These are phyloP conservation scores for Boletus barrowsii DNA, from an alignment of 768 basidiomycete genomes.

Conservation along the genomic window DNA sequence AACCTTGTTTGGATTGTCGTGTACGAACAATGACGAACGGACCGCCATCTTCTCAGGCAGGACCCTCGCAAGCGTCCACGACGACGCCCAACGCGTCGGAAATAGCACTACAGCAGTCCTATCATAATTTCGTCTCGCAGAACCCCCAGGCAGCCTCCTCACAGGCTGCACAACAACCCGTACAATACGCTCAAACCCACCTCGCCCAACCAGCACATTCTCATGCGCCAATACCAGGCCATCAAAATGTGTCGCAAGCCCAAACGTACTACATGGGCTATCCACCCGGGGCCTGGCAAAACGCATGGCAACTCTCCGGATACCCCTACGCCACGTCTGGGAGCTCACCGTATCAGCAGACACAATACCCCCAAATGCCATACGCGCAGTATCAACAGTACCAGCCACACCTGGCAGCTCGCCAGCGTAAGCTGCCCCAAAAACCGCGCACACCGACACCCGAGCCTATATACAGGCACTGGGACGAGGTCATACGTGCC, in stretches of 20 bases:
- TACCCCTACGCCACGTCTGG: slow-evolving; percentile 32
- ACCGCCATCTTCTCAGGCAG: slow-evolving; percentile 41
- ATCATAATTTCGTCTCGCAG: slow-evolving; percentile 13
- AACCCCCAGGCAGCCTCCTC: slow-evolving; percentile 15
- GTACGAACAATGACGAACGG: slow-evolving; percentile 36
- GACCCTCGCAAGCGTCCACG: slow-evolving; percentile 30
- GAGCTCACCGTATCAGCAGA: slow-evolving; percentile 31
- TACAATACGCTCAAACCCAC: slow-evolving; percentile 22
- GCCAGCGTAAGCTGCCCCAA: slow-evolving; percentile 29
- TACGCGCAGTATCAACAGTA: slow-evolving; percentile 36
- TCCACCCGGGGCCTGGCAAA: slow-evolving; percentile 32
- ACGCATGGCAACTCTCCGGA: slow-evolving; percentile 33
- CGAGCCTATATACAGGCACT: slow-evolving; percentile 52
- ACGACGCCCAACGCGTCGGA: slow-evolving; percentile 9
- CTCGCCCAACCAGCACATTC: slow-evolving; percentile 17
- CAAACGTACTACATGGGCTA: slow-evolving; percentile 35
- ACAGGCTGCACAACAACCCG: slow-evolving; percentile 7
- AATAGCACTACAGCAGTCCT: slow-evolving; percentile 6
- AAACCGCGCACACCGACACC: slow-evolving; percentile 34
- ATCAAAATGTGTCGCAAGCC: slow-evolving; percentile 28
- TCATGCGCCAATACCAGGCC: slow-evolving; percentile 17
- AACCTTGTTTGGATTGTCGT: slow-evolving; percentile 3
- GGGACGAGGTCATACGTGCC: slow-evolving; percentile 55
- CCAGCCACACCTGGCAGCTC: slow-evolving; percentile 23
- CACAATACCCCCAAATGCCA: slow-evolving; percentile 34